Conservation (phyloP, 352 stramenopile species). For the Saprolegnia parasitica region DNA sequence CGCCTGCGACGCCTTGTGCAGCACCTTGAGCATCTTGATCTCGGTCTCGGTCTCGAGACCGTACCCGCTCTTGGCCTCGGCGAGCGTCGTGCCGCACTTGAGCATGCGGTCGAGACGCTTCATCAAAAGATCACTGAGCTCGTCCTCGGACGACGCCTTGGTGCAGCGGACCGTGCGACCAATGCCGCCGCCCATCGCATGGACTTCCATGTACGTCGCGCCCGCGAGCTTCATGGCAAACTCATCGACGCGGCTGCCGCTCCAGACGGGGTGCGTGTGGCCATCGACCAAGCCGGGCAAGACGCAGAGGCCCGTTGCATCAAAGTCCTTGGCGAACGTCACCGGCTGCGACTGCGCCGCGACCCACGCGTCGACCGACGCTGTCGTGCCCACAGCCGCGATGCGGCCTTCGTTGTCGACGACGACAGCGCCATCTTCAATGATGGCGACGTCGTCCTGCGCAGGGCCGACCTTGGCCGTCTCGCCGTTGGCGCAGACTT, state of each 20-base stretch:
- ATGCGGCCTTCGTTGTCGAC: slow-evolving; percentile 51
- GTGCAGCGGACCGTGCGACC: slow-evolving; percentile 75
- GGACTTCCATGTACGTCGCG: slow-evolving; percentile 82
- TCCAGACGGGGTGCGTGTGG: slow-evolving; percentile 82
- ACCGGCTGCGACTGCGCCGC: slow-evolving; percentile 48
- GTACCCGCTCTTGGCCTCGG: slow-evolving; percentile 81
- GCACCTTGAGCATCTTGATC: slow-evolving; percentile 81
- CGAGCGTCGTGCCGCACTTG: slow-evolving; percentile 62
- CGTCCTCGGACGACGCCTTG: slow-evolving; percentile 53
- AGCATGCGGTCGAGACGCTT: slow-evolving; percentile 68
- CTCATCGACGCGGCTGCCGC: slow-evolving; percentile 77
- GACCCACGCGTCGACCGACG: slow-evolving; percentile 55
- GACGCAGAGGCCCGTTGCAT: slow-evolving; percentile 61
- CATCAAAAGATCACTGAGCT: slow-evolving; percentile 49
- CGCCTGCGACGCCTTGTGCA: slow-evolving; percentile 49
- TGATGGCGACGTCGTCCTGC: slow-evolving; percentile 58
- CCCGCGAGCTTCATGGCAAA: slow-evolving; percentile 84
- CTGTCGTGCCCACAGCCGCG: slow-evolving; percentile 52
- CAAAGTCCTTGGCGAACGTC: slow-evolving; percentile 65
- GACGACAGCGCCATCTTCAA: slow-evolving; percentile 56
- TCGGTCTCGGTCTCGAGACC: slow-evolving; percentile 75
- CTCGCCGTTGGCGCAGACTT: slow-evolving; percentile 61
- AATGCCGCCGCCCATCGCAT: slow-evolving; percentile 71
- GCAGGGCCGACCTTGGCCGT: slow-evolving; percentile 56
- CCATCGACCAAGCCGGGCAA: slow-evolving; percentile 75